Evolutionary conservation across 2,329 filamentous ascomycete species (phyloP), one percentile per base, ranked within the genome.

Genomic region (Ciborinia camelliae): DNA sequence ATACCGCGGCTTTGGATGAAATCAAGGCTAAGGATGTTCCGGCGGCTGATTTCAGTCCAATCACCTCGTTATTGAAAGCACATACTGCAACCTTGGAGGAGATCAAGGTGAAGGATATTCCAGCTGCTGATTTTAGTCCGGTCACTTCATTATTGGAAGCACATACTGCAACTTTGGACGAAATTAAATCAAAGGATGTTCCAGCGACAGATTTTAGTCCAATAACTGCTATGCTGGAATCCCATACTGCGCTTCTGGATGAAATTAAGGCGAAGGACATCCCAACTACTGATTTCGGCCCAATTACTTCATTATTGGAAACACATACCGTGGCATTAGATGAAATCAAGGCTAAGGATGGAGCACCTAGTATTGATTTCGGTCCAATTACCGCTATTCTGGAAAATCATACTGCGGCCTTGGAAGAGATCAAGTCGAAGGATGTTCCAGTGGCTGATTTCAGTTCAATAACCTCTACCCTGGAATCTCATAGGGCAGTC

Each of bases 361-460:
- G 32, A 12, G 50, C 55, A 41, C 61, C 50, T 10, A 65, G 48
- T 12, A 62, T 55, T 12, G 63, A 70, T 12, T 59, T 73, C 20
- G 66, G 63, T n/a, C 51, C 57, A 4, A 70, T 73, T 23, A 65
- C 67, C 39, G 53, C 60, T 32, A 69, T 66, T 10, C 58, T 73
- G 9, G 66, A 71, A 32, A 14, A 51, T 8, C 69, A 71, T 30
- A 66, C 48, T n/a, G 5, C 15, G 41, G 15, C 18, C 23, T 30
- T 30, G 8, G 67, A 50, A 5, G 66, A 68, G 28, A 64, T 70
- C 60, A 65, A 64, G 32, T 65, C 71, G 26, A 48, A 47, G 12
- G 48, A 32, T 30, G 47, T n/a, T n/a, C n/a, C n/a, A n/a, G n/a
- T n/a, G n/a, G n/a, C n/a, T 58, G 41, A 60, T 60, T 37, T 62